These are phyloP conservation scores for Gamarada debralockiae DNA, from an alignment of 495 filamentous ascomycete species.

Conservation along the genomic window DNA sequence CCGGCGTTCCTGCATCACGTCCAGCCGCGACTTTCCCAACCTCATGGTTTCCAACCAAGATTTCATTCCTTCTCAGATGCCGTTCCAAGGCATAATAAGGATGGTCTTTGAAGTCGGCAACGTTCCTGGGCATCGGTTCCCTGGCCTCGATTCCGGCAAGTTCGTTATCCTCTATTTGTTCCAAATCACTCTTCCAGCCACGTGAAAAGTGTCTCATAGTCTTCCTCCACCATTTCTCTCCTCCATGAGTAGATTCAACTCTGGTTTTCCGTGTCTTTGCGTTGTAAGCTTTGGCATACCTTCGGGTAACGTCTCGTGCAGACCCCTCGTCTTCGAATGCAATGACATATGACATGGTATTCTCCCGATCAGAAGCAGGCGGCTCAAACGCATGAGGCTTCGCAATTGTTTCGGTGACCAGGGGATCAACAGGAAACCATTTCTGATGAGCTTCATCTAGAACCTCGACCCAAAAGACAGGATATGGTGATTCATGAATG, in stretches of 20 bases:
- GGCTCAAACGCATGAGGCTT: conserved; percentile 75
- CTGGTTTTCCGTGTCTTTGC: conserved; percentile 78
- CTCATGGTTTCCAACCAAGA: conserved; percentile 61
- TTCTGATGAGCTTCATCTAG: conserved; percentile 80
- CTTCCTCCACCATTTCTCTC: conserved; percentile 69
- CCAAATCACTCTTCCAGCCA: conserved; percentile 55
- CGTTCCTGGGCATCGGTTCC: conserved; percentile 87
- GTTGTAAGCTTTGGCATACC: conserved; percentile 79
- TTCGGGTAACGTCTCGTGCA: conserved; percentile 75
- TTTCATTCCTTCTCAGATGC: conserved; percentile 81
- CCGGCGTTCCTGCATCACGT: conserved; percentile 39
- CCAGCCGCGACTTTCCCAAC: conserved; percentile 75
- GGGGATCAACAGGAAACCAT: conserved; percentile 85
- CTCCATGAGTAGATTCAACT: conserved; percentile 63
- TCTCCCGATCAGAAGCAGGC: conserved; percentile 65
- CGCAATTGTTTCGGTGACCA: conserved; percentile 72
- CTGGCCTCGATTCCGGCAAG: conserved; percentile 61
- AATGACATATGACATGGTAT: conserved; percentile 76
- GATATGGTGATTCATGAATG: conserved; percentile 61
- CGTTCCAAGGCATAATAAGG: conserved; percentile 85
- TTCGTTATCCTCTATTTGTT: conserved; percentile 79
- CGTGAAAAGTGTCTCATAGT: conserved; percentile 58
- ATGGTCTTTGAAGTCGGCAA: conserved; percentile 91
- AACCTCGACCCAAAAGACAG: conserved; percentile 91
- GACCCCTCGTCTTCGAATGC: conserved; percentile 74